Conservation (phyloP, 129 eudicot genomes). For the Logfia minima region DNA sequence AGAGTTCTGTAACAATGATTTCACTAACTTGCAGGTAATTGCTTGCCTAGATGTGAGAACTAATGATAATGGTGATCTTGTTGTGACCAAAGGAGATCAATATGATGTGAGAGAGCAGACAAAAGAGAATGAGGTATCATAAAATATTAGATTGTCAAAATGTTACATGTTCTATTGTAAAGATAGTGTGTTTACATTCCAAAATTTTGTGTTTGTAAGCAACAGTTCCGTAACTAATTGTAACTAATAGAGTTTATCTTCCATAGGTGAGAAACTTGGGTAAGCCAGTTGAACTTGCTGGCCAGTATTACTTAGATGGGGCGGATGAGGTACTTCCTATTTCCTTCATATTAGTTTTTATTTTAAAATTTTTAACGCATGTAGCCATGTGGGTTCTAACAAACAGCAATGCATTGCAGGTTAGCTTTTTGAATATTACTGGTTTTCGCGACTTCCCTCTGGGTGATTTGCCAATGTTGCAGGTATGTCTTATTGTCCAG, state of each 20-base stretch:
- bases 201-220: not conserved
- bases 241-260: conserved; percentile 14
- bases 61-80: conserved; percentile 94
- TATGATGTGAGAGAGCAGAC: conserved; percentile 96
- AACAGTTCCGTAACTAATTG: not conserved
- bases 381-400: not conserved
- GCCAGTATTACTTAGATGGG: conserved; percentile 88
- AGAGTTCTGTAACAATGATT: conserved; percentile 11
- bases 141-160: not conserved
- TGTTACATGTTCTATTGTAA: not conserved
- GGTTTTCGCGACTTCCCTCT: conserved; percentile 97
- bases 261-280: conserved; percentile 95
- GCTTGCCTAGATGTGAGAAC: conserved; percentile 99
- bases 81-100: conserved; percentile 98
- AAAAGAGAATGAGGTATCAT: conserved; percentile 74
- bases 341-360: not conserved
- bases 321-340: conserved; percentile 86
- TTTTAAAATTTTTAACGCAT: no score
- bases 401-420: conserved; percentile 43
- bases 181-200: not conserved
- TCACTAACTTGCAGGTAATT: conserved; percentile 59
- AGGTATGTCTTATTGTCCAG: conserved; percentile 45
- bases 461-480: conserved; percentile 96
- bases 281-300: conserved; percentile 99
- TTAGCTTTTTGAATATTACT: conserved; percentile 88